phyloP scores from a whole-genome alignment of 2,329 filamentous ascomycete species.

The Fusarium continuum region DNA sequence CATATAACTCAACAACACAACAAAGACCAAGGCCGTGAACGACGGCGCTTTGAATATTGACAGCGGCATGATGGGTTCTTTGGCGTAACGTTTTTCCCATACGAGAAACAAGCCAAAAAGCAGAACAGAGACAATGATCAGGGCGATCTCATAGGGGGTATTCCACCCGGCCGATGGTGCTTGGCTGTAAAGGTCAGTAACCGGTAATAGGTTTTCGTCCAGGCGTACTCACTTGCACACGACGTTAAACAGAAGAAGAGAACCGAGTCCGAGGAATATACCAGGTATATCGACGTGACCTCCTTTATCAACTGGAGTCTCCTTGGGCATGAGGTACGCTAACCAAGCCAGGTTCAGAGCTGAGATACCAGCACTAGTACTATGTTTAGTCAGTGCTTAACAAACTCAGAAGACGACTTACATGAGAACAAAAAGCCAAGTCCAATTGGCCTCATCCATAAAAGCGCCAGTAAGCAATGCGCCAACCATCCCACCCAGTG shows the following conservation, averaged over 20 bases:
- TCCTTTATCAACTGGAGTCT: constrained; percentile 36
- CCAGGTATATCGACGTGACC: constrained; percentile 41
- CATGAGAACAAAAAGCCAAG: constrained; percentile 19
- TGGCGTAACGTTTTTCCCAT: constrained; percentile 54
- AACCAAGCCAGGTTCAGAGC: constrained; percentile 3
- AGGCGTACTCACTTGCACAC: constrained; percentile 55
- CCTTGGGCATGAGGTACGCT: constrained; percentile 18
- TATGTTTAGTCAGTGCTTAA: accelerated
- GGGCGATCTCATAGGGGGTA: constrained; percentile 52
- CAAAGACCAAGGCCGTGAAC: constrained; percentile 54
- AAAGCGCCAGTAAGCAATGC: not conserved
- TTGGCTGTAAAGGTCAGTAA: constrained; percentile 29
- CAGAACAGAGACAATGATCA: constrained; percentile 49
- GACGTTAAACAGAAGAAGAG: constrained; percentile 59
- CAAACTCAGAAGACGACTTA: not conserved
- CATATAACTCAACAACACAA: constrained; percentile 58
- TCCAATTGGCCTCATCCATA: not conserved
- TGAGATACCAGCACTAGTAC: constrained; percentile 1
- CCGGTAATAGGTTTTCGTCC: accelerated
- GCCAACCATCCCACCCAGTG: constrained; percentile 49
- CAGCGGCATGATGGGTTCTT: constrained; percentile 57
- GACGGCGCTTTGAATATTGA: constrained; percentile 56
- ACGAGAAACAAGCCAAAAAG: constrained; percentile 47
- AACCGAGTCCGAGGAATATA: constrained; percentile 47
- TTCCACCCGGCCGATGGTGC: constrained; percentile 58